Conservation (phyloP, 306 rosid species). For the barrel medic (Medicago truncatula) region MtrunA17r5.0-ANR NC_053046.1:13921501-13922000, state of each 20-base stretch:
- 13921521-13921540: no score
- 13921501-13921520: no score
- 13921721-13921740: constrained; percentile 41
- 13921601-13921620: not conserved
- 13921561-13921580: no score
- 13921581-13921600: no score
- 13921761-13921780: constrained; percentile 40
- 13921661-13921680: not conserved
- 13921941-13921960: constrained; percentile 48
- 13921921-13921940: constrained; percentile 60
- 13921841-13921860: constrained; percentile 38
- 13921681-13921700: constrained; percentile 48
- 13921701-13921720: constrained; percentile 38
- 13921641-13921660: not conserved
- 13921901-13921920: constrained; percentile 48
- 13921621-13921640: not conserved
- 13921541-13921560: no score
- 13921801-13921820: not conserved
- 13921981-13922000: constrained; percentile 52
- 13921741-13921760: constrained; percentile 52
- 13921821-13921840: constrained; percentile 31
- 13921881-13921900: constrained; percentile 51
- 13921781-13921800: constrained; percentile 34
- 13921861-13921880: constrained; percentile 51
- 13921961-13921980: constrained; percentile 33